Evolutionary conservation across 208 protist species (phyloP).

Genomic region (Leptomonas seymouri): DNA sequence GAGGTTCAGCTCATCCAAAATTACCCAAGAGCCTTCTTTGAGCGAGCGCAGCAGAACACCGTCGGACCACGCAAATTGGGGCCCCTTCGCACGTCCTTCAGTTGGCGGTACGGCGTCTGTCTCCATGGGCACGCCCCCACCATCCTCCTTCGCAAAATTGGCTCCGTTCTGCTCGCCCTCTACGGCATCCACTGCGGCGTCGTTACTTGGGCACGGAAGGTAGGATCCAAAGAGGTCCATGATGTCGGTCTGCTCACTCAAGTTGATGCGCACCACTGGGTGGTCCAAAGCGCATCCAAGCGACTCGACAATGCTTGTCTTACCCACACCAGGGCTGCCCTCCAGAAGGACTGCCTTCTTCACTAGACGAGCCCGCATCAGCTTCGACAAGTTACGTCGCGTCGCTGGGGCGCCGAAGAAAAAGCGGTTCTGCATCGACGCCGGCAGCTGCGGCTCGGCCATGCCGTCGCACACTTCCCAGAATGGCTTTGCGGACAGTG

Average conservation of each 20-base stretch:
- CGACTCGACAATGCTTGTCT: slow-evolving; percentile 98
- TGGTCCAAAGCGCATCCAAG: slow-evolving; percentile 93
- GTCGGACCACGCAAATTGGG: slow-evolving; percentile 98
- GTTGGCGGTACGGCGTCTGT: neutral
- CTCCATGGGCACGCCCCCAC: slow-evolving; percentile 51
- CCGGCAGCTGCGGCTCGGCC: slow-evolving; percentile 71
- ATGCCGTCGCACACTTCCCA: slow-evolving; percentile 81
- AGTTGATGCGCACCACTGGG: slow-evolving; percentile 99
- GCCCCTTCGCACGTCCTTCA: slow-evolving; percentile 24
- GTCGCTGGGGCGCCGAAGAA: slow-evolving; percentile 97
- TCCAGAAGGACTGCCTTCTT: slow-evolving; percentile 98
- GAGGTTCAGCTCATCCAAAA: slow-evolving; percentile 99
- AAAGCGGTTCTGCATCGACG: slow-evolving; percentile 75
- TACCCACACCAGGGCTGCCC: slow-evolving; percentile 98
- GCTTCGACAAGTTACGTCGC: slow-evolving; percentile 95
- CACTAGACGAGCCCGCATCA: slow-evolving; percentile 93
- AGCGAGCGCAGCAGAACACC: slow-evolving; percentile 97
- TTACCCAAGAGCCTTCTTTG: slow-evolving; percentile 97
- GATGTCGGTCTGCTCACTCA: slow-evolving; percentile 99
- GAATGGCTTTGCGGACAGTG: slow-evolving; percentile 49
- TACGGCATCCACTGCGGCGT: slow-evolving; percentile 30
- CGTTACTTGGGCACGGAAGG: slow-evolving; percentile 58
- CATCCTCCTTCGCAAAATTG: slow-evolving; percentile 66
- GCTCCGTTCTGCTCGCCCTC: slow-evolving; percentile 30
- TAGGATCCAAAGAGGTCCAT: slow-evolving; percentile 97